These are phyloP conservation scores for Colletotrichum sp. DNA, from an alignment of 2,329 filamentous ascomycete genomes.

Conservation along the genomic window DNA sequence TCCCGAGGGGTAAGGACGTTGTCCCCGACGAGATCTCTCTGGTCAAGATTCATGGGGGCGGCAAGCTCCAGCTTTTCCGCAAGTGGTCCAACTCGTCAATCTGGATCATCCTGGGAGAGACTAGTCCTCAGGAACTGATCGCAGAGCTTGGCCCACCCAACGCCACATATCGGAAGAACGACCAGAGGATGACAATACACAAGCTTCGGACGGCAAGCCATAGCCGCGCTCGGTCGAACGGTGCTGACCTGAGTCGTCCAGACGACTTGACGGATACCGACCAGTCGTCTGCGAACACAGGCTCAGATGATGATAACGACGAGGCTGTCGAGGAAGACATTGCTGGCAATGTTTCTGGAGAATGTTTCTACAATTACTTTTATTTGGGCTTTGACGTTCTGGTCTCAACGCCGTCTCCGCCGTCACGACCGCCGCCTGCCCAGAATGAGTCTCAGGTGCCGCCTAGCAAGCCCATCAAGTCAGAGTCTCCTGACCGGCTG, in stretches of 20 bases:
- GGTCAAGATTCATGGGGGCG: constrained; percentile 78
- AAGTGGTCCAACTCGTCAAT: constrained; percentile 71
- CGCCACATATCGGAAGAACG: constrained; percentile 90
- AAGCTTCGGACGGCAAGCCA: constrained; percentile 63
- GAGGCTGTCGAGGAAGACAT: constrained; percentile 63
- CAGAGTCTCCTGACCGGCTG: constrained; percentile 64
- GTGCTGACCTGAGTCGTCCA: constrained; percentile 46
- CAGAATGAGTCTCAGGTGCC: constrained; percentile 12
- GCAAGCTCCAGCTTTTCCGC: constrained; percentile 78
- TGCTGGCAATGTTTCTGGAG: constrained; percentile 62
- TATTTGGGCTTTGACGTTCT: constrained; percentile 93
- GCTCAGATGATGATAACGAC: constrained; percentile 70
- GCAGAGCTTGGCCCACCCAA: constrained; percentile 92
- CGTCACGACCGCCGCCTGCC: constrained; percentile 68
- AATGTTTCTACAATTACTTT: constrained; percentile 98
- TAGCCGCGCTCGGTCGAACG: constrained; percentile 51
- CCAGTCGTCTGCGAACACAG: constrained; percentile 74
- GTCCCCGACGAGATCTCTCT: constrained; percentile 90
- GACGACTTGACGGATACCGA: constrained; percentile 75
- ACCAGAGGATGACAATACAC: constrained; percentile 88
- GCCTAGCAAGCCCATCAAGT: constrained; percentile 41
- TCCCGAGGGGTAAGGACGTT: constrained; percentile 75
- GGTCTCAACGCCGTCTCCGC: constrained; percentile 75
- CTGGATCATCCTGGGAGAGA: constrained; percentile 80
- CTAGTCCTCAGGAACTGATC: constrained; percentile 89